phyloP scores from a whole-genome alignment of 208 protist genomes.

The Herpetomonas muscarum region DNA sequence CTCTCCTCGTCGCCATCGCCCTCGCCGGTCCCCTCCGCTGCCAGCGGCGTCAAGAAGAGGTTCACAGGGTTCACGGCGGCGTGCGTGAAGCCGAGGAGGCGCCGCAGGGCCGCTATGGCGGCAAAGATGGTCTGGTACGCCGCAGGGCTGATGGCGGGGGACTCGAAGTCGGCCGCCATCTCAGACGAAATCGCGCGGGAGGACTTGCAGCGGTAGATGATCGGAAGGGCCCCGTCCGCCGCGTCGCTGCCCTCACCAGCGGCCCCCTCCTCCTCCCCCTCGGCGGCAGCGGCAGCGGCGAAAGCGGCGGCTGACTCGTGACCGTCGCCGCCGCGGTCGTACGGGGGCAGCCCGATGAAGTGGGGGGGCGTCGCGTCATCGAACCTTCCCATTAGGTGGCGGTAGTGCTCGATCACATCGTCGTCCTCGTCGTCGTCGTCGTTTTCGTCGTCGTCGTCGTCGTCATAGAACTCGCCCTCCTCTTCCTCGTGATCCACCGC shows the following conservation, averaged over 20 bases:
- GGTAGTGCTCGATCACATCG: not conserved
- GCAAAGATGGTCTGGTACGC: conserved; percentile 47
- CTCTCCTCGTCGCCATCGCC: not conserved
- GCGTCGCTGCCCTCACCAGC: not conserved
- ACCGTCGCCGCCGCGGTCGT: not conserved
- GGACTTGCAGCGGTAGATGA: conserved; percentile 2
- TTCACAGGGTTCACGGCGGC: conserved; percentile 48
- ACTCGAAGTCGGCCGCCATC: conserved; percentile 5
- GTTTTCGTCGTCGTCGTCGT: not conserved
- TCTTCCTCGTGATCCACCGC: not conserved
- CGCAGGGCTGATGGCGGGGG: conserved; percentile 29
- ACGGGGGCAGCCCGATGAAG: too few species aligned
- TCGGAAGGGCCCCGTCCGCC: not conserved
- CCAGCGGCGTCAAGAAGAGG: conserved; percentile 42
- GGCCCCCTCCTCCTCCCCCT: conserved; percentile 3
- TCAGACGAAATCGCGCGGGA: conserved; percentile 3
- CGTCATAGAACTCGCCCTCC: not conserved
- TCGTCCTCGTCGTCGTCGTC: not conserved
- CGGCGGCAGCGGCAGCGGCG: not conserved
- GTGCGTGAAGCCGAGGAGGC: conserved; percentile 33
- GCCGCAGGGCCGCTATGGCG: conserved; percentile 47
- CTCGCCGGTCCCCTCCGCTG: conserved; percentile 4
- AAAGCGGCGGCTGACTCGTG: not conserved
- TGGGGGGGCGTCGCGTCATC: conserved; percentile 2
- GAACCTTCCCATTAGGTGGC: not conserved